A percentile compares a stretch with the other conserved stretches of the same genome.
phyloP scores from a whole-genome alignment of 305 asterid species.

The Striga hermonthica region DNA sequence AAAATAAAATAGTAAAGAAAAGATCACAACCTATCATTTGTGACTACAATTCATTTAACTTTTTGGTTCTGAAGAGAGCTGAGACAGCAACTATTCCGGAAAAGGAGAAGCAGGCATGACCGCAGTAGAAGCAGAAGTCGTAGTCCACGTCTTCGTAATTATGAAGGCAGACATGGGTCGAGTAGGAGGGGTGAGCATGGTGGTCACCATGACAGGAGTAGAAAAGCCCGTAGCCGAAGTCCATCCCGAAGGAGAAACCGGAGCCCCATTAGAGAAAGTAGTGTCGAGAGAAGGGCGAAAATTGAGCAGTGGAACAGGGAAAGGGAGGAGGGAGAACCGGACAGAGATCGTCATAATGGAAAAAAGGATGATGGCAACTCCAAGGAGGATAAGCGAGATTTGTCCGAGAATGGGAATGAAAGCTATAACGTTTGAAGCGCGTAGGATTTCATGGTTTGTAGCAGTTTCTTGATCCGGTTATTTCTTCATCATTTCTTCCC shows the following conservation, averaged over 20 bases:
- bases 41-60: neutral
- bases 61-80: slow-evolving; percentile 48
- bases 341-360: slow-evolving; percentile 30
- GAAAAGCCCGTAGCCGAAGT: slow-evolving; percentile 82
- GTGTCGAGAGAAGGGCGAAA: slow-evolving; percentile 82
- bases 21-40: neutral
- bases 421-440: slow-evolving; percentile 37
- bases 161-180: slow-evolving; percentile 55
- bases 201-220: slow-evolving; percentile 61
- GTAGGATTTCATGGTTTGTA: slow-evolving; percentile 43
- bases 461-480: slow-evolving; percentile 21
- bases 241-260: slow-evolving; percentile 77
- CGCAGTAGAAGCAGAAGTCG: slow-evolving; percentile 80
- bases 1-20: neutral
- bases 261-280: slow-evolving; percentile 74
- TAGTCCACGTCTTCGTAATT: slow-evolving; percentile 57
- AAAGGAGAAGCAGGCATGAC: slow-evolving; percentile 53
- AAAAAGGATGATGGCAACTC: slow-evolving; percentile 37
- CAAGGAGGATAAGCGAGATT: slow-evolving; percentile 32
- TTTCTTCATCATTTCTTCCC: slow-evolving; percentile 27
- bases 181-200: slow-evolving; percentile 60
- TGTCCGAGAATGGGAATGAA: slow-evolving; percentile 45
- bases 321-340: slow-evolving; percentile 55
- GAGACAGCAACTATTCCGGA: slow-evolving; percentile 62
- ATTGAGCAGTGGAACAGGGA: slow-evolving; percentile 88